These are phyloP conservation scores for Chiua virens DNA, from an alignment of 768 basidiomycete species.

Conservation along the genomic window DNA sequence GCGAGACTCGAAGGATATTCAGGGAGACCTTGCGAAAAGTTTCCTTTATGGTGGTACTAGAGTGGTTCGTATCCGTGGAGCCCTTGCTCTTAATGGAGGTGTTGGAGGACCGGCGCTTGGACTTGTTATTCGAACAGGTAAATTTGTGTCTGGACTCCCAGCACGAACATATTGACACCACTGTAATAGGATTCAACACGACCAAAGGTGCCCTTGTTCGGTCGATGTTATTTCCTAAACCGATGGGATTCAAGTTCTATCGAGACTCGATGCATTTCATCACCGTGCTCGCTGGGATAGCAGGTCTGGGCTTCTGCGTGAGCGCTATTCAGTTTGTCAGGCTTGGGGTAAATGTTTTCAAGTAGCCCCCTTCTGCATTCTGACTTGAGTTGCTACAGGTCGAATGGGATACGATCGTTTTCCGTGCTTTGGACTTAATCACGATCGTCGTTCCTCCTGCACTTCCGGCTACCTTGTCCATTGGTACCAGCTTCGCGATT, in stretches of 20 bases:
- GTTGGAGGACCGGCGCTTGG: constrained; percentile 67
- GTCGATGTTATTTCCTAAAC: constrained; percentile 98
- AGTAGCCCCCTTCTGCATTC: neutral
- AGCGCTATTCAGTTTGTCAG: constrained; percentile 90
- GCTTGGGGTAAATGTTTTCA: constrained; percentile 60
- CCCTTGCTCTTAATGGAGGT: constrained; percentile 50
- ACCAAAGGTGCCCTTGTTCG: constrained; percentile 95
- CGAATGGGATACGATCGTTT: constrained; percentile 83
- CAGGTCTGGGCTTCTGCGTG: constrained; percentile 85
- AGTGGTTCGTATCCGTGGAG: constrained; percentile 80
- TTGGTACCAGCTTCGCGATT: constrained; percentile 96
- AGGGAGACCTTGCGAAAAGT: constrained; percentile 68
- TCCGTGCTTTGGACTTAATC: constrained; percentile 92
- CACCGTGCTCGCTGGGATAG: constrained; percentile 86
- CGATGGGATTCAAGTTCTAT: constrained; percentile 99
- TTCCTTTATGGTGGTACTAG: constrained; percentile 91
- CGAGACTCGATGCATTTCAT: constrained; percentile 91
- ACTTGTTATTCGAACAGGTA: constrained; percentile 85
- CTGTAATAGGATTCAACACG: constrained; percentile 80
- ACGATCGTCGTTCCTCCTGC: constrained; percentile 98
- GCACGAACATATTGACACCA: constrained; percentile 4
- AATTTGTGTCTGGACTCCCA: constrained; percentile 9
- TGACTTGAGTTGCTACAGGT: constrained; percentile 49
- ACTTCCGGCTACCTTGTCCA: constrained; percentile 93
- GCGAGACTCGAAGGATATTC: constrained; percentile 61